These are phyloP conservation scores for Podila epigama DNA, from an alignment of 192 early-diverging fungal genomes.

Conservation along the genomic window DNA sequence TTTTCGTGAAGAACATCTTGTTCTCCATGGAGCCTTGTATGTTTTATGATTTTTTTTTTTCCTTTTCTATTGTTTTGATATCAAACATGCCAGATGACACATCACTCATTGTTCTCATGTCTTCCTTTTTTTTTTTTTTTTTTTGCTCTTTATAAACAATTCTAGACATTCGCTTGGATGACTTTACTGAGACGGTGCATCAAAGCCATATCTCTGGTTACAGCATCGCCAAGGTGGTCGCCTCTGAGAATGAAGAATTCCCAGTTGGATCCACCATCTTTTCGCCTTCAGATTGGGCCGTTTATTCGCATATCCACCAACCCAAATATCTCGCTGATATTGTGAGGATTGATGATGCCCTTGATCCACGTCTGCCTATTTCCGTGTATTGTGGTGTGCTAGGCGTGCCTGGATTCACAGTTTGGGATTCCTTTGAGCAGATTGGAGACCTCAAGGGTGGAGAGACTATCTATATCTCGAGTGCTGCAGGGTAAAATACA, in stretches of 20 bases:
- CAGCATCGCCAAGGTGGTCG: constrained; percentile 71
- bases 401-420: constrained; percentile 2
- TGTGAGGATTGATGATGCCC: constrained; percentile 75
- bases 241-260: constrained; percentile 65
- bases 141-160: not conserved
- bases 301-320: constrained; percentile 40
- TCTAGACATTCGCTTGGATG: constrained; percentile 31
- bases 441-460: constrained; percentile 77
- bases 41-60: constrained; percentile 39
- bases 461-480: constrained; percentile 72
- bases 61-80: not conserved
- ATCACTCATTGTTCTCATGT: not conserved
- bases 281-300: constrained; percentile 50
- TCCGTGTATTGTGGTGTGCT: not conserved
- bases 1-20: constrained; percentile 68
- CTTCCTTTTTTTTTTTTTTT: constrained; percentile 41
- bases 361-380: constrained; percentile 37
- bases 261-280: constrained; percentile 67
- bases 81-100: no score
- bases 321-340: constrained; percentile 56
- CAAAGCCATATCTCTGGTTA: constrained; percentile 63
- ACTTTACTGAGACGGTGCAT: constrained; percentile 10
- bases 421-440: constrained; percentile 52
- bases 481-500: constrained; percentile 65
- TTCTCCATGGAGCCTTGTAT: constrained; percentile 87